Evolutionary conservation across 306 rosid species (phyloP).

Genomic region (Crotalaria pallida): DNA sequence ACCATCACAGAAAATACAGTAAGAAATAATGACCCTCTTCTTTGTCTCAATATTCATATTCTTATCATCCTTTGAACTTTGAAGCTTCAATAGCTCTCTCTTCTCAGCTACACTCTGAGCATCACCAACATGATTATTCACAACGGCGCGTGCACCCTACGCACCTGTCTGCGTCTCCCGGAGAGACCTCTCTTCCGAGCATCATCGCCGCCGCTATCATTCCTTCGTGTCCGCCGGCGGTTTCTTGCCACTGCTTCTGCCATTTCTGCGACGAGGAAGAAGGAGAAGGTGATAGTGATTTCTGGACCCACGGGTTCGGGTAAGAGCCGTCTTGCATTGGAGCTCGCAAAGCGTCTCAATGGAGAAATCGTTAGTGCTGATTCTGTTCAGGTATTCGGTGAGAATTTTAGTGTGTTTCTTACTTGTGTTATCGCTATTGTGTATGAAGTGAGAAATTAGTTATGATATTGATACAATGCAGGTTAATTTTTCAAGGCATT

Average conservation of each 20-base stretch:
- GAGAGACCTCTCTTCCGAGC: conserved; percentile 27
- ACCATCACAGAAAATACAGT: too few species aligned
- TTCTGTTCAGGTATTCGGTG: conserved; percentile 67
- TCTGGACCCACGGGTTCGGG: conserved; percentile 97
- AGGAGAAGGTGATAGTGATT: conserved; percentile 68
- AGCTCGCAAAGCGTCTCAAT: conserved; percentile 81
- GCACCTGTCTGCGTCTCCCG: conserved; percentile 38
- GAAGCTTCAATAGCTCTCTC: too few species aligned
- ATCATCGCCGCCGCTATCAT: not conserved
- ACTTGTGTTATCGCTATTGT: not conserved
- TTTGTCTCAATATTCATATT: not conserved
- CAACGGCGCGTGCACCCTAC: conserved; percentile 41
- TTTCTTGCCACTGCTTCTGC: conserved; percentile 29
- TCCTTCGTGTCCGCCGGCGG: conserved; percentile 31
- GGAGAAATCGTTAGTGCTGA: conserved; percentile 94
- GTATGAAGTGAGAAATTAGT: not conserved
- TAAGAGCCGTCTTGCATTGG: conserved; percentile 74
- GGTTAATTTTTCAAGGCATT: not conserved
- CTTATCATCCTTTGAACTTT: too few species aligned
- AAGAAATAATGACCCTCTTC: too few species aligned
- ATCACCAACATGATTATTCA: conserved; percentile 22
- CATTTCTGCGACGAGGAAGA: conserved; percentile 34
- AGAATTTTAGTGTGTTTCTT: not conserved
- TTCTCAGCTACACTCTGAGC: not conserved
- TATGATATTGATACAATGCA: not conserved